phyloP scores from a whole-genome alignment of 2,329 filamentous ascomycete genomes.

The Fusarium nurragi region DNA sequence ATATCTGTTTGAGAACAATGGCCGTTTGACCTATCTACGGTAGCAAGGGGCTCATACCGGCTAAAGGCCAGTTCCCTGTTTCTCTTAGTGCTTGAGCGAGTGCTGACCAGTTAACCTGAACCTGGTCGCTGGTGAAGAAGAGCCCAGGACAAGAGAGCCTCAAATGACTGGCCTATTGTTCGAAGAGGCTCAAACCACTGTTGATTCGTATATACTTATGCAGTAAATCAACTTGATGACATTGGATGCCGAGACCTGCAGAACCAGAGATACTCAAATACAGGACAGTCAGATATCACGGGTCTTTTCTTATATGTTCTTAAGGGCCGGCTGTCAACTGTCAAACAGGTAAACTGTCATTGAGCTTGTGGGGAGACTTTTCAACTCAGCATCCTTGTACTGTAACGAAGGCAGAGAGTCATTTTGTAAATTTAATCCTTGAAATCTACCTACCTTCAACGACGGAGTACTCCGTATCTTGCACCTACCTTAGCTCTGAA shows the following conservation, averaged over 20 bases:
- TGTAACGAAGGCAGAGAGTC: not conserved
- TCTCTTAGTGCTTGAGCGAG: conserved; percentile 5
- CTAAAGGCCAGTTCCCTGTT: conserved; percentile 32
- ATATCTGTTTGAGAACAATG: conserved; percentile 1
- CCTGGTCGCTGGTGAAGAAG: conserved; percentile 11
- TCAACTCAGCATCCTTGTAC: not conserved
- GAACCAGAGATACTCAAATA: not conserved
- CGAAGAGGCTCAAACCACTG: too few species aligned
- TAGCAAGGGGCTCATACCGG: conserved; percentile 27
- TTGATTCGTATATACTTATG: not conserved
- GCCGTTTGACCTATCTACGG: conserved; percentile 6
- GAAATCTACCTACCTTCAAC: too few species aligned
- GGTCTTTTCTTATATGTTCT: too few species aligned
- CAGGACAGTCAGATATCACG: not conserved
- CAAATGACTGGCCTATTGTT: not conserved
- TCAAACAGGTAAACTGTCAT: not conserved
- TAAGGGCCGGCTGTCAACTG: too few species aligned
- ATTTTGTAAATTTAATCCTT: not conserved
- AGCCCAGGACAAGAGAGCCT: not conserved
- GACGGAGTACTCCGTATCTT: too few species aligned
- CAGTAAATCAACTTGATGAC: not conserved
- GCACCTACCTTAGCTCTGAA: not conserved
- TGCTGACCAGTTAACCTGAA: conserved; percentile 8
- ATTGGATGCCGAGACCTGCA: too few species aligned
- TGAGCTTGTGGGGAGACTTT: not conserved